Evolutionary conservation across 2,329 filamentous ascomycete genomes (phyloP), one percentile per base, ranked within the genome.

Genomic region (Colletotrichum tamarilloi): DNA sequence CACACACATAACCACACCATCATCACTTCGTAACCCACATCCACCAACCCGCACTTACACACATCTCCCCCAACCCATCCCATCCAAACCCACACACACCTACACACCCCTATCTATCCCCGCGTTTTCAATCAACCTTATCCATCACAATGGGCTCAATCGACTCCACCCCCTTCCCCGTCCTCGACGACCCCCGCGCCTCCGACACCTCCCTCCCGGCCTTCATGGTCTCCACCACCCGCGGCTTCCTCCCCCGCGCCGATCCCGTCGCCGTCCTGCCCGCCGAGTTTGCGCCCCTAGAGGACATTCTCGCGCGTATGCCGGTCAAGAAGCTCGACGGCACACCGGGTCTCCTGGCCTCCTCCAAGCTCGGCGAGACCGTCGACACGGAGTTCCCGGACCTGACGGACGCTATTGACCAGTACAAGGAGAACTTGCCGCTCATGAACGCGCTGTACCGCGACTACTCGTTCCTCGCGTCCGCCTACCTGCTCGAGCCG

Each of bases 391-490:
- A 92, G 75, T 89, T 98, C 60, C 93, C 94, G 19, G 94, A 98
- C 82, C 86, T 98, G 60, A 94, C 93, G 1, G 87, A 87, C 5
- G 87, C 90, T 76, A 88, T 98, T 70, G 92, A 97, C 78, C 90
- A 91, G 82, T 92, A 93, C 77, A 87, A 89, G 77, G 85, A 92
- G 74, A 92, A 98, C 83, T 87, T 96, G 52, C 92, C 93, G 19
- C 85, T 94, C 72, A 91, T 97, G 86, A 97, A 95, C 78, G 95
- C 95, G 42, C 85, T 97, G 60, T 98, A 98, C 82, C 89, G 95
- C 24, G 95, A 98, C 85, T 98, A 98, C 82, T 94, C 93, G 16
- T 98, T 98, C 87, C 85, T 98, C 35, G 93, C 95, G 5, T 97
- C 94, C 28, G 94, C 95, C 0, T 98, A 97, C 81, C 87, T 98